phyloP scores from a whole-genome alignment of 176 grass and related monocot genomes.

The Bonia amplexicaulis region DNA sequence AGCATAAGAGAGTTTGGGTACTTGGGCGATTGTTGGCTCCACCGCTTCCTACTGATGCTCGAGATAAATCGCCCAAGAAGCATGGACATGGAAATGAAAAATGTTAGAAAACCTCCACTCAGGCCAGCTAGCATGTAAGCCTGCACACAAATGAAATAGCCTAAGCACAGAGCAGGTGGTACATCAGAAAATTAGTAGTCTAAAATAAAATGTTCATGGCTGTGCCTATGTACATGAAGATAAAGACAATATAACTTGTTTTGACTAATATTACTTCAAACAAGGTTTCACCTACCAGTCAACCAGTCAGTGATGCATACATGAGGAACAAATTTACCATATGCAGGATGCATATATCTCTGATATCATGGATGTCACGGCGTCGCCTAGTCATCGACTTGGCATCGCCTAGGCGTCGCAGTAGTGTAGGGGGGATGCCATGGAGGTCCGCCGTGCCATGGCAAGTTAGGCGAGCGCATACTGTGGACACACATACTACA shows the following conservation, averaged over 20 bases:
- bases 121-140: constrained; percentile 60
- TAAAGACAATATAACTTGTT: background rate
- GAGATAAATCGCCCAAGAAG: constrained; percentile 65
- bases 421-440: too few relatives aligned
- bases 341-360: background rate
- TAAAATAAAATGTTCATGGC: background rate
- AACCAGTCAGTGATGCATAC: background rate
- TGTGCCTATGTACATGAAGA: constrained; percentile 2
- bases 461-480: too few relatives aligned
- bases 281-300: background rate
- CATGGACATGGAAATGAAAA: constrained; percentile 82
- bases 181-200: background rate
- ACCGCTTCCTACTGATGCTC: constrained; percentile 39
- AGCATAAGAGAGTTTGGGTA: constrained; percentile 29
- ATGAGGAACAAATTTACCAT: constrained; percentile 5
- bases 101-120: constrained; percentile 88
- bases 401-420: too few relatives aligned
- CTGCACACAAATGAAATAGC: constrained; percentile 39
- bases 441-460: too few relatives aligned
- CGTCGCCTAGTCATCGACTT: too few relatives aligned
- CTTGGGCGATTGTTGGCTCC: constrained; percentile 55
- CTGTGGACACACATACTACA: too few relatives aligned
- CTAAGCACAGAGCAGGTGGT: background rate
- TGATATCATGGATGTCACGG: too few relatives aligned
- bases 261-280: constrained; percentile 9